Conservation (phyloP, 2,329 filamentous ascomycete genomes). For the Dothiorella sarmentorum region DNA sequence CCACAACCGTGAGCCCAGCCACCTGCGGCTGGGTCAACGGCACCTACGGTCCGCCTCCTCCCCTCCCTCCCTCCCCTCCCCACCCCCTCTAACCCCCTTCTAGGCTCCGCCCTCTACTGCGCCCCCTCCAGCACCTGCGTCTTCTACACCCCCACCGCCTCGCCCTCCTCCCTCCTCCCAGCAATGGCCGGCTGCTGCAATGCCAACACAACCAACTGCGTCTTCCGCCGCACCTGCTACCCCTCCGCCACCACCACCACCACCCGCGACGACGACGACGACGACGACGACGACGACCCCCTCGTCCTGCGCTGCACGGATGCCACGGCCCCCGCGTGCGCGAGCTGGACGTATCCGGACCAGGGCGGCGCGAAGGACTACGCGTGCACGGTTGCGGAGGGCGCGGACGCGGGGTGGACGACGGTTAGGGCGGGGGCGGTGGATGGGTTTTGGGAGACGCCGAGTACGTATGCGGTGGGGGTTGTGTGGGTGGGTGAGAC, state of each 20-base stretch:
- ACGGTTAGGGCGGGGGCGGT: background rate
- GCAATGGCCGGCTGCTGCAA: background rate
- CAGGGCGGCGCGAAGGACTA: background rate
- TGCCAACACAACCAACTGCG: background rate
- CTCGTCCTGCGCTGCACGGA: background rate
- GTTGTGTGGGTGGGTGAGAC: background rate
- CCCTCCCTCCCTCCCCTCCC: background rate
- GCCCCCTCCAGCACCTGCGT: background rate
- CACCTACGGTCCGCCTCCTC: background rate
- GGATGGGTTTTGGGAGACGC: background rate
- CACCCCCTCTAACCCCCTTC: background rate
- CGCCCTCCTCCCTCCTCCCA: background rate
- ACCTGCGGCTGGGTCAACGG: background rate
- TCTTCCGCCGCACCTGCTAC: background rate
- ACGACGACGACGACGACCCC: background rate
- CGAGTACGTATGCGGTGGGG: background rate
- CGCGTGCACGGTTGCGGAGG: background rate
- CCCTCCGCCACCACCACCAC: background rate
- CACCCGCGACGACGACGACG: background rate
- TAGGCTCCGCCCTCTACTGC: background rate
- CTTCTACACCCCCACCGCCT: background rate
- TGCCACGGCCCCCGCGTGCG: background rate
- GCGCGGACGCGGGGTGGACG: background rate
- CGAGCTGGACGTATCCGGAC: background rate
- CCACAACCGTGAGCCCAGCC: background rate